Base-by-base conservation (phyloP, 2,329 filamentous ascomycete species). In the Phoma sp. region DNA sequence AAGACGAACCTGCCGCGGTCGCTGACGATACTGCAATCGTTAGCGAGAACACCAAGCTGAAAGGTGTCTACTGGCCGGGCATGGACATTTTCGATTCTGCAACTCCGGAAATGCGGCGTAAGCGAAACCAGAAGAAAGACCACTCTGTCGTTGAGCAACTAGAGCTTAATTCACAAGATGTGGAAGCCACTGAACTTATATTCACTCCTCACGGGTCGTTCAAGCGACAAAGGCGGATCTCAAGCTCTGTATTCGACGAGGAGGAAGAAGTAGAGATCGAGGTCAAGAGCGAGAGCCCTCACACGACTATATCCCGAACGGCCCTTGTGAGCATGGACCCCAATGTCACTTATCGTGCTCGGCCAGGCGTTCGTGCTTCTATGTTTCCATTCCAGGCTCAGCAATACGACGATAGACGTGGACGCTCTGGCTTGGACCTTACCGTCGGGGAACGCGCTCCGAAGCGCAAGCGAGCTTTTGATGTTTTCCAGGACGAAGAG, bases 71-170 rank as follows among this genome's bases (percentile, higher is more conserved):
- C 41, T 91, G 87, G 81, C 87, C 88, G 2, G 90, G 90, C 14
- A 93, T 93, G 89, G 83, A 85, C 47, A 81, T 91, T n/a, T 92
- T 93, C 69, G 90, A 93, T 72, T 86, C 90, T 47, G 90, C 90
- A 4, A 89, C 87, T 4, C 82, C 86, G 13, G 84, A 88, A 57
- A 88, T 89, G 81, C 88, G 86, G 64, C 83, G 87, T 40, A 90
- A 86, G 76, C 82, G 90, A 46, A 93, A 93, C 69, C 90, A 93
- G 74, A 86, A 88, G 65, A 93, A 93, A 72, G 85, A 88, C 48
- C 81, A 79, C n/a, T 87, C 85, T 1, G 86, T 91, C n/a, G 77
- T 91, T 22, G 79, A 84, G 50, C 83, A 84, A 54, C 86, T 93
- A 73, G 82, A 86, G 62, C 73, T 81, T 47, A 85, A 84, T 14